Evolutionary conservation across 176 grass and related monocot species (phyloP).

Genomic region (Calamus simplicifolius): DNA sequence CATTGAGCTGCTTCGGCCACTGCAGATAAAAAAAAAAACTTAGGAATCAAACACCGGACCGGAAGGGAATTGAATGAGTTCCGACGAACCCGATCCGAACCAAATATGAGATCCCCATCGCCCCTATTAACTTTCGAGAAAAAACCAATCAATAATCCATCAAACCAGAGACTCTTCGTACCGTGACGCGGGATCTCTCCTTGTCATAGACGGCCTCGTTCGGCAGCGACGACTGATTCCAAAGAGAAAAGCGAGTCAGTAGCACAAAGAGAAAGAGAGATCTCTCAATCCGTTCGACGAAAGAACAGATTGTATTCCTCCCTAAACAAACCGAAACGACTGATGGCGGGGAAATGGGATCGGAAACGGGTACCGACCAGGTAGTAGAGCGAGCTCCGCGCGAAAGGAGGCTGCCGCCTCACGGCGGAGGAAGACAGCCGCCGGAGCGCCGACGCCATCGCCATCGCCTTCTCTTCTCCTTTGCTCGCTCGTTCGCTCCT

Average conservation of each 20-base stretch:
- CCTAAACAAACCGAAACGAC: too few relatives aligned
- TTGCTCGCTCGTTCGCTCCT: neutral
- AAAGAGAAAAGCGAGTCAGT: neutral
- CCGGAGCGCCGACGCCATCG: constrained; percentile 36
- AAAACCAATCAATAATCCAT: too few relatives aligned
- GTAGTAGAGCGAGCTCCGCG: constrained; percentile 17
- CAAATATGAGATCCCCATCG: too few relatives aligned
- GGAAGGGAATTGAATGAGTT: too few relatives aligned
- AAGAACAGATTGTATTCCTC: neutral
- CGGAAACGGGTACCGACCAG: constrained; percentile 12
- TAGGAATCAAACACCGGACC: too few relatives aligned
- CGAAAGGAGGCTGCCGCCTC: constrained; percentile 8
- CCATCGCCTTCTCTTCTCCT: constrained; percentile 24
- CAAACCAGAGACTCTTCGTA: neutral
- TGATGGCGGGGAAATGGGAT: neutral
- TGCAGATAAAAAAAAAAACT: constrained; percentile 16
- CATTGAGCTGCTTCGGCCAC: constrained; percentile 91
- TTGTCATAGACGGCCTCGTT: constrained; percentile 29
- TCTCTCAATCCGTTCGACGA: neutral
- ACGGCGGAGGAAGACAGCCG: constrained; percentile 26
- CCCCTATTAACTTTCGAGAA: too few relatives aligned
- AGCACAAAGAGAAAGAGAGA: neutral
- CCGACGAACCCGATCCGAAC: too few relatives aligned
- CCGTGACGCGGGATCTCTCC: constrained; percentile 30
- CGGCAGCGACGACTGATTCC: constrained; percentile 24